phyloP scores from a whole-genome alignment of 78 protist species.

The Chrysochromulina parva region DNA sequence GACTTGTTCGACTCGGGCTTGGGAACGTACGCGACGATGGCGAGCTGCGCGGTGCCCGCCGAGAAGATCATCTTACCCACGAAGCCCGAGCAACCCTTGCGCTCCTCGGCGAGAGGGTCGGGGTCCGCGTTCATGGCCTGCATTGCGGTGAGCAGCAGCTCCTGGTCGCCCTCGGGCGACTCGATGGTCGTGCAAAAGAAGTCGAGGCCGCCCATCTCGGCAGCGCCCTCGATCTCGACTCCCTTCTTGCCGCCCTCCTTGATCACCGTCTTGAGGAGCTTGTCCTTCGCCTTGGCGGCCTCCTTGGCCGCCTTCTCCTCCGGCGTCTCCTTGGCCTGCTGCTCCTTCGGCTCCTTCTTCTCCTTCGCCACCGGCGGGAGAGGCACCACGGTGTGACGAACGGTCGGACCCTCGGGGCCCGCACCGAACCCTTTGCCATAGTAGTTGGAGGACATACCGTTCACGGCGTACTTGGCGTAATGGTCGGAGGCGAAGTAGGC shows the following conservation, averaged over 20 bases:
- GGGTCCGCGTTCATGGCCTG: neutral
- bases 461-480: neutral
- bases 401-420: no score
- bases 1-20: no score
- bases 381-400: no score
- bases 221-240: constrained; percentile 6
- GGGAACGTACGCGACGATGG: no score
- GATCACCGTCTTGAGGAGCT: neutral
- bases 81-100: constrained; percentile 8
- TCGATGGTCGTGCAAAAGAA: constrained; percentile 10
- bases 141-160: neutral
- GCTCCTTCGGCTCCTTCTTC: neutral
- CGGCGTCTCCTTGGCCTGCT: neutral
- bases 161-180: neutral
- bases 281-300: neutral
- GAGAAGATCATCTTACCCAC: constrained; percentile 24
- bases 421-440: no score
- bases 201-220: constrained; percentile 15
- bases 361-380: no score
- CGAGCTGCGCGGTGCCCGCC: neutral
- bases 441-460: neutral
- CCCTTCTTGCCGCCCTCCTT: constrained; percentile 23
- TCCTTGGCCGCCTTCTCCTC: neutral
- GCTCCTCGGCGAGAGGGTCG: neutral
- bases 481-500: neutral